Evolutionary conservation across 2,329 filamentous ascomycete species (phyloP).

Genomic region (Aspergillus glaucus): DNA sequence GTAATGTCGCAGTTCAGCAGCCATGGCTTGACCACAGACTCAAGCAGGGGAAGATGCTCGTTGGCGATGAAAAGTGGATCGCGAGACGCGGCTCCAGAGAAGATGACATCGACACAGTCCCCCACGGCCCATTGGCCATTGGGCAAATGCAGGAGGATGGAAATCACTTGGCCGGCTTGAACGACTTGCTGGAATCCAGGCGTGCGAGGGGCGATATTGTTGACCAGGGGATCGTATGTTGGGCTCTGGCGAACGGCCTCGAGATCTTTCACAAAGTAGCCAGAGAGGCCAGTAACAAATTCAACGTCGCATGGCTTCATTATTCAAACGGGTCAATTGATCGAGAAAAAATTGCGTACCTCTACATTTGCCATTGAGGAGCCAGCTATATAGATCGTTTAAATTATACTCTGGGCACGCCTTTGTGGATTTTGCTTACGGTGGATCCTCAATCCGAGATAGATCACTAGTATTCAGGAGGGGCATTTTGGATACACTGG

Average conservation of each 20-base stretch:
- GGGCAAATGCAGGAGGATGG: conserved; percentile 10
- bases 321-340: not conserved
- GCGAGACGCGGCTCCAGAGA: conserved; percentile 14
- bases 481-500: not conserved
- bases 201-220: conserved; percentile 8
- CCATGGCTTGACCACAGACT: conserved; percentile 10
- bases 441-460: not conserved
- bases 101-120: conserved; percentile 15
- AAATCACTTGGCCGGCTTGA: conserved; percentile 12
- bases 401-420: not conserved
- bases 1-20: conserved; percentile 11
- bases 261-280: conserved; percentile 16
- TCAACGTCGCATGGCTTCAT: conserved; percentile 6
- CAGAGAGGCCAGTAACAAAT: conserved; percentile 12
- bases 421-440: not conserved
- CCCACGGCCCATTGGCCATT: conserved; percentile 8
- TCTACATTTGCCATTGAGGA: not conserved
- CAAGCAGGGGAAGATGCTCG: conserved; percentile 9
- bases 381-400: not conserved
- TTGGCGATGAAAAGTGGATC: conserved; percentile 11
- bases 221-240: conserved; percentile 10
- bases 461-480: not conserved
- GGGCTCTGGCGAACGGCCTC: conserved; percentile 11
- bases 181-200: conserved; percentile 12
- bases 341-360: not conserved